Evolutionary conservation across 768 basidiomycete genomes (phyloP).

Genomic region (Xerocomus potaroensis): DNA sequence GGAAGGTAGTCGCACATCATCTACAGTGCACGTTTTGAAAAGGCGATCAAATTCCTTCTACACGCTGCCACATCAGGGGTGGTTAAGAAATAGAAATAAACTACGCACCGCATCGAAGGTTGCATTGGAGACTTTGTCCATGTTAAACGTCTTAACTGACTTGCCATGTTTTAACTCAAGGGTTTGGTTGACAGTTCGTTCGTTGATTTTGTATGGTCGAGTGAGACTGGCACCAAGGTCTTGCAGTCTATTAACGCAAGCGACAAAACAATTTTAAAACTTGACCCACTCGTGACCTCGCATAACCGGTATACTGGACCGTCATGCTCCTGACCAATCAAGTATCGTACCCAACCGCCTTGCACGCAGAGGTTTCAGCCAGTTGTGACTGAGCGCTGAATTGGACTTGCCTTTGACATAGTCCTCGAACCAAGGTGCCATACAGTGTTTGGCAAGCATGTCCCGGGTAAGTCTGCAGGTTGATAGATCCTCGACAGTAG

Average conservation of each 20-base stretch:
- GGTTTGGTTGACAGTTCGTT: conserved; percentile 56
- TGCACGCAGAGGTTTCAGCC: conserved; percentile 5
- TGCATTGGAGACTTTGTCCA: conserved; percentile 87
- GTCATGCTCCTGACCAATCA: conserved; percentile 61
- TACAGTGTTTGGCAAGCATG: conserved; percentile 63
- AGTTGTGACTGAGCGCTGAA: neutral
- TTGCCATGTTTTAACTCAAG: conserved; percentile 79
- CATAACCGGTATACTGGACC: conserved; percentile 76
- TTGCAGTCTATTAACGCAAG: conserved; percentile 27
- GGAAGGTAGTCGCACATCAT: conserved; percentile 63
- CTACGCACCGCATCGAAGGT: conserved; percentile 55
- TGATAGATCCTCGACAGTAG: conserved; percentile 55
- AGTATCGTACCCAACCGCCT: conserved; percentile 86
- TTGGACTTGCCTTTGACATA: conserved; percentile 61
- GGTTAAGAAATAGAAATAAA: neutral
- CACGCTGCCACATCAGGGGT: conserved; percentile 8
- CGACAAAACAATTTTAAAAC: neutral
- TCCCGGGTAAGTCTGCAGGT: conserved; percentile 64
- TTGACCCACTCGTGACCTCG: conserved; percentile 64
- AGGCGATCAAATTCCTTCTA: conserved; percentile 76
- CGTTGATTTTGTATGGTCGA: conserved; percentile 72
- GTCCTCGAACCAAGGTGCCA: conserved; percentile 83
- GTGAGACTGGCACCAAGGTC: conserved; percentile 48
- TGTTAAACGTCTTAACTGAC: conserved; percentile 53
- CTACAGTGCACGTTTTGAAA: conserved; percentile 36